These are phyloP conservation scores for Skeletonema grethae DNA, from an alignment of 108 stramenopile species.

Conservation along the genomic window DNA sequence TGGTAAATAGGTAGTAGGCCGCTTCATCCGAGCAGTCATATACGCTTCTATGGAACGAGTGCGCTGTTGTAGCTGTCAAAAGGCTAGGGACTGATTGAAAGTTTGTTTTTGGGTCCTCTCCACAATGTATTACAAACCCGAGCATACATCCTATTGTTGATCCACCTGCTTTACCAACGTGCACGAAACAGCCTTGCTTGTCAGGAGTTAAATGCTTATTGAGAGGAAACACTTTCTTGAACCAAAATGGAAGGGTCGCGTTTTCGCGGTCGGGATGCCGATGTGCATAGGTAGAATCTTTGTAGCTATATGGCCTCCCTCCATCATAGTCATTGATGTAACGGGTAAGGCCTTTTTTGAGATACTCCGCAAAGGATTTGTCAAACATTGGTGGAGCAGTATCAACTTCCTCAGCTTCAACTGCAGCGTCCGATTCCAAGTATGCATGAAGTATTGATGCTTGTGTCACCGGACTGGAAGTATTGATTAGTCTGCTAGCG, in stretches of 20 bases:
- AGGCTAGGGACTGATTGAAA: slow-evolving; percentile 18
- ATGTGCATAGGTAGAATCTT: slow-evolving; percentile 21
- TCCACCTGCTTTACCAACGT: slow-evolving; percentile 45
- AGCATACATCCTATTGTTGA: slow-evolving; percentile 39
- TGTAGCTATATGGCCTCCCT: slow-evolving; percentile 20
- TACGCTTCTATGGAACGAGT: slow-evolving; percentile 34
- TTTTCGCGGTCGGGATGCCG: slow-evolving; percentile 22
- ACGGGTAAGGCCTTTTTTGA: slow-evolving; percentile 1
- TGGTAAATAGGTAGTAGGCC: slow-evolving; percentile 31
- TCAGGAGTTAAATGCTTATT: slow-evolving; percentile 13
- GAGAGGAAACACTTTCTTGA: slow-evolving; percentile 34
- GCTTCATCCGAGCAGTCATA: slow-evolving; percentile 37
- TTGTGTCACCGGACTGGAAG: neutral
- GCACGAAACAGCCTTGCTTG: slow-evolving; percentile 34
- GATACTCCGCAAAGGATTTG: slow-evolving; percentile 21
- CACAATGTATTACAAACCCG: slow-evolving; percentile 38
- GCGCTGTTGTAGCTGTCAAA: slow-evolving; percentile 34
- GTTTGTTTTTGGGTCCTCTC: neutral
- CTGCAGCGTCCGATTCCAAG: neutral
- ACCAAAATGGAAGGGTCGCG: slow-evolving; percentile 22
- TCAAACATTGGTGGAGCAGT: slow-evolving; percentile 5
- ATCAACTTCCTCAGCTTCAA: neutral
- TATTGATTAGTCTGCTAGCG: neutral
- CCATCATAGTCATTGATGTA: slow-evolving; percentile 5
- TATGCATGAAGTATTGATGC: neutral